phyloP scores from a whole-genome alignment of 2,329 filamentous ascomycete species.

The Fusarium tuaranense region DNA sequence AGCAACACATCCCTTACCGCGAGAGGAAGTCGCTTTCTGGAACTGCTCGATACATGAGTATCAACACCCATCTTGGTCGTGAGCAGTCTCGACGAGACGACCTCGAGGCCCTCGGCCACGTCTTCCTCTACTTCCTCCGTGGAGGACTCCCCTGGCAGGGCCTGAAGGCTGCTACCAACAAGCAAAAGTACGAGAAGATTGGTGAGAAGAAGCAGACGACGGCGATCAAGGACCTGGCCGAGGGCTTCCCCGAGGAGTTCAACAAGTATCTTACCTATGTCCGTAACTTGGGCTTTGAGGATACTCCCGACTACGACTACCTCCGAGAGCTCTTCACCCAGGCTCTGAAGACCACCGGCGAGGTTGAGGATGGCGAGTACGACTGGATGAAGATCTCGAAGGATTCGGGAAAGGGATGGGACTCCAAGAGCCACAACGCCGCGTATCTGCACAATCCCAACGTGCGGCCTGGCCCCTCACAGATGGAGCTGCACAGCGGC shows the following conservation, averaged over 20 bases:
- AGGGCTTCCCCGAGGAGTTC: conserved; percentile 96
- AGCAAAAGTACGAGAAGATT: conserved; percentile 99
- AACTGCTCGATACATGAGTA: conserved; percentile 98
- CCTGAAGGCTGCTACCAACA: conserved; percentile 79
- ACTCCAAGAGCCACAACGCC: conserved; percentile 75
- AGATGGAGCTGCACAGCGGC: conserved; percentile 84
- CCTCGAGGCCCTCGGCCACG: conserved; percentile 85
- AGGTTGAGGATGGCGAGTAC: conserved; percentile 97
- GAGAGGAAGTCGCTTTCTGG: conserved; percentile 97
- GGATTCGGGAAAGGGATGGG: conserved; percentile 87
- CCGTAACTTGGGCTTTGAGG: conserved; percentile 97
- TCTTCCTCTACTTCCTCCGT: conserved; percentile 81
- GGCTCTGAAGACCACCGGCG: conserved; percentile 91
- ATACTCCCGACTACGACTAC: conserved; percentile 98
- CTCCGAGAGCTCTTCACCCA: conserved; percentile 96
- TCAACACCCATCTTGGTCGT: conserved; percentile 97
- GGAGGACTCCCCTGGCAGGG: conserved; percentile 79
- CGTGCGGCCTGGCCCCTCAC: conserved; percentile 81
- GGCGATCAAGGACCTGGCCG: conserved; percentile 94
- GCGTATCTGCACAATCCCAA: conserved; percentile 80
- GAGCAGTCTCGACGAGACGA: conserved; percentile 98
- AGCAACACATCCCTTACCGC: conserved; percentile 97
- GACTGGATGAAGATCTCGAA: conserved; percentile 99
- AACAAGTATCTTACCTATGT: conserved; percentile 98
- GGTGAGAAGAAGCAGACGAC: conserved; percentile 99